These are phyloP conservation scores for Paspalum vaginatum DNA, from an alignment of 176 grass and related monocot genomes.

Conservation along the genomic window DNA sequence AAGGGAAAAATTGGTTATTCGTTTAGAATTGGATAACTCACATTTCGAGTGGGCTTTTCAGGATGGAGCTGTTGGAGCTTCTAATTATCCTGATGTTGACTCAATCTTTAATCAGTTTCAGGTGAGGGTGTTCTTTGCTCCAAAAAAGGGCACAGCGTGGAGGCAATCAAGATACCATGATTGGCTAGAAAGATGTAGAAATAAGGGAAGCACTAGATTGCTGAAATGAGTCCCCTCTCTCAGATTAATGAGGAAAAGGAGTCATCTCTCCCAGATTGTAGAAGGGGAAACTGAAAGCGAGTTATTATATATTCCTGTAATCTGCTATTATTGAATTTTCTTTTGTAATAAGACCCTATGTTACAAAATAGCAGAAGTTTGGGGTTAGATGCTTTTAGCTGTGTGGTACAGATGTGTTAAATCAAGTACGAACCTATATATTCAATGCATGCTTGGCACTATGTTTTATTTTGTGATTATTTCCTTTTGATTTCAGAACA, in stretches of 20 bases:
- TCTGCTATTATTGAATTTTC: neutral
- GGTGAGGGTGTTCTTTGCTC: slow-evolving; percentile 35
- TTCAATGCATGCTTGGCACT: too few species aligned
- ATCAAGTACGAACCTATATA: neutral
- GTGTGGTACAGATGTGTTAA: neutral
- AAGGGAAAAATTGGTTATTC: slow-evolving; percentile 5
- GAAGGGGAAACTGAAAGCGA: neutral
- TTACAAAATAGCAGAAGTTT: neutral
- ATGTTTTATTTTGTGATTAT: too few species aligned
- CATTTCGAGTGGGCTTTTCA: neutral
- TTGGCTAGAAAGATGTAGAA: neutral
- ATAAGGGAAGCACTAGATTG: neutral
- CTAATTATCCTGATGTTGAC: neutral
- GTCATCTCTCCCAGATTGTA: neutral
- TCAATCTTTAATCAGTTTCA: neutral
- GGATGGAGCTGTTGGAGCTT: neutral
- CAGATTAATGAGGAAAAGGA: neutral
- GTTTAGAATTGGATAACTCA: neutral
- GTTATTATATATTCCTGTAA: too few species aligned
- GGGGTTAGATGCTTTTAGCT: neutral
- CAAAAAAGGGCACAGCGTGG: neutral
- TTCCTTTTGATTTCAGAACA: too few species aligned
- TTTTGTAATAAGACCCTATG: neutral
- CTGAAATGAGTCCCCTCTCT: neutral
- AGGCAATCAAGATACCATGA: neutral